phyloP scores from a whole-genome alignment of 176 grass and related monocot species.

The Triticum turgidum region DNA sequence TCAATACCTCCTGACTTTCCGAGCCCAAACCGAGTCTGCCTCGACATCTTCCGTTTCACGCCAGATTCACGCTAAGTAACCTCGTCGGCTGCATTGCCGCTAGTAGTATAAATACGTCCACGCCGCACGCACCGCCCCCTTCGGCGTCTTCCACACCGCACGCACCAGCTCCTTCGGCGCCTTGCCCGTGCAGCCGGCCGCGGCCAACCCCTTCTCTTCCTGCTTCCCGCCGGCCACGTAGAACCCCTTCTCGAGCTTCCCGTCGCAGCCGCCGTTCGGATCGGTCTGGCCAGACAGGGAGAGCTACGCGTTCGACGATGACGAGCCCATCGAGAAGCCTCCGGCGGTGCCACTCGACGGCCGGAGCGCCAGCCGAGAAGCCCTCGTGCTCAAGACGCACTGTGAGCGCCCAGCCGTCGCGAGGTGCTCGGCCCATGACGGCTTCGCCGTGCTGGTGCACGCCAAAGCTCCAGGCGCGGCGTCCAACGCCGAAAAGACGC shows the following conservation, averaged over 20 bases:
- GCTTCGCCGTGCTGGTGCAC: constrained; percentile 54
- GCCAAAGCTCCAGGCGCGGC: constrained; percentile 35
- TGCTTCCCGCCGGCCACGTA: neutral
- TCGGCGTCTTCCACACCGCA: no score
- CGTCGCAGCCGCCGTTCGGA: no score
- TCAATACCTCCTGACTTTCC: no score
- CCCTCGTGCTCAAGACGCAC: constrained; percentile 37
- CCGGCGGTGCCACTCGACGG: neutral
- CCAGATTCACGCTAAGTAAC: no score
- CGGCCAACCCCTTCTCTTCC: no score
- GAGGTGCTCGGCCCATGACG: constrained; percentile 23
- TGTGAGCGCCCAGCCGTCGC: constrained; percentile 41
- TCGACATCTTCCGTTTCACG: no score
- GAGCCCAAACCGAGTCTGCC: no score
- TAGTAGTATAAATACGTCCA: neutral
- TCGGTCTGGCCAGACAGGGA: no score
- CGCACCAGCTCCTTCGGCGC: no score
- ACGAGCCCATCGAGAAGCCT: constrained; percentile 23
- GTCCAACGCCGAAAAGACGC: neutral
- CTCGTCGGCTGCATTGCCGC: no score
- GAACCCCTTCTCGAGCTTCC: neutral
- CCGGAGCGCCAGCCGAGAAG: neutral
- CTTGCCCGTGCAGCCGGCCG: no score
- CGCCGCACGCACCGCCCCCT: constrained; percentile 31
- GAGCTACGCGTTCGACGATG: constrained; percentile 37